Evolutionary conservation across 176 grass and related monocot genomes (phyloP), one percentile per base, ranked within the genome.

Genomic region (Paspalum vaginatum): DNA sequence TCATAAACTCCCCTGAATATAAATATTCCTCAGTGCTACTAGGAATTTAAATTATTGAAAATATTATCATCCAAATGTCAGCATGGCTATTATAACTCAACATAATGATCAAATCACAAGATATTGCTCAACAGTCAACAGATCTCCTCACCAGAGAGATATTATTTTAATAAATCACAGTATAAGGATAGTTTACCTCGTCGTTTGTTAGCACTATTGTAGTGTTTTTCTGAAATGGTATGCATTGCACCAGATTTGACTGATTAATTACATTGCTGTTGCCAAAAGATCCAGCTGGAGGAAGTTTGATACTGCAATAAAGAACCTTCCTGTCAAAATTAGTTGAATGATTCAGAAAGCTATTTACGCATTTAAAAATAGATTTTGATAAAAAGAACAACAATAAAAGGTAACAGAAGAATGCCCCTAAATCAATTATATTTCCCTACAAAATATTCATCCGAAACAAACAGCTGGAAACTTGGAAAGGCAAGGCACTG

Each of bases 181-280:
- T 12, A 80, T 70, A 74, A 76, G 60, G 50, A 56, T 71, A 67
- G 41, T 57, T 65, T 75, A 97, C 92, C 95, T 94, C 92, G 27
- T 94, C 85, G 71, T 88, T 92, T 81, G 89, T 94, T 77, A 97
- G 88, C 75, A 93, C 72, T 43, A 94, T 22, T 20, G 92, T 85
- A 74, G 89, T 74, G 57, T 97, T 97, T 90, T 80, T 88, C 86
- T 92, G 92, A 85, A 97, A 97, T 50, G 95, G 95, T 70, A 97
- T 75, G 74, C 95, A 97, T 70, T 92, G 91, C 61, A 62, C 91
- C 38, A 86, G 57, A 79, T 92, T 75, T 84, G 89, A 83, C 39
- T 74, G 74, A 82, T 91, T 87, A 63, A 81, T 88, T 66, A 51
- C 55, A 84, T 59, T 75, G 66, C 76, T 54, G 56, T 47, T 70